A percentile compares a stretch with the other conserved stretches of the same genome.
These are phyloP conservation scores for Phytophthora uliginosa DNA, from an alignment of 352 stramenopile species.

Conservation along the genomic window DNA sequence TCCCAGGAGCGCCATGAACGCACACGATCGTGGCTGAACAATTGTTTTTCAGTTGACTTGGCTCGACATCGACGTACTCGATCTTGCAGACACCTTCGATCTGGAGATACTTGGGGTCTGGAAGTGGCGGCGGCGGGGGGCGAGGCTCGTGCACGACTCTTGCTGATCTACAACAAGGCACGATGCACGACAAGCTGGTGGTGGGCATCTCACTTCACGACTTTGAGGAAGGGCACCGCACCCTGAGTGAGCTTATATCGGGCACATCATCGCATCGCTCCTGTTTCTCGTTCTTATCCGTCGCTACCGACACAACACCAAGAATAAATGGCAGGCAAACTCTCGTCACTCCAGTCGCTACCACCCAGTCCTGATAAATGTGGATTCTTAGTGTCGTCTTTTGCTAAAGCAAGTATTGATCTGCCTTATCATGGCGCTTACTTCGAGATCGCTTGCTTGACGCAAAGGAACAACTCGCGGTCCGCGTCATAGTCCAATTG, in stretches of 20 bases:
- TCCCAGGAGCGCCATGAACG: conserved; percentile 67
- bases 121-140: conserved; percentile 37
- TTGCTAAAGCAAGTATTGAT: neutral
- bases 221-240: neutral
- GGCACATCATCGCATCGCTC: neutral
- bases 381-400: neutral
- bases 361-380: neutral
- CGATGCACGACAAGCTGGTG: conserved; percentile 7
- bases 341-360: neutral
- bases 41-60: neutral
- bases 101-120: conserved; percentile 40
- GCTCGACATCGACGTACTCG: conserved; percentile 48
- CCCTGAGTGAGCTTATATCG: conserved; percentile 4
- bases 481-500: neutral
- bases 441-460: neutral
- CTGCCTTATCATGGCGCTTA: neutral
- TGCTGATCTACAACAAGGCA: conserved; percentile 28
- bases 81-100: conserved; percentile 46
- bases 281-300: conserved; percentile 14
- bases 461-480: neutral
- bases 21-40: conserved; percentile 47
- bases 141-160: conserved; percentile 28
- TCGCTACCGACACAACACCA: neutral
- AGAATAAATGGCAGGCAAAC: conserved; percentile 12
- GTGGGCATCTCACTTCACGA: conserved; percentile 13